Base-by-base conservation (phyloP, 257 asterid species). In the Nemophila menziesii region DNA sequence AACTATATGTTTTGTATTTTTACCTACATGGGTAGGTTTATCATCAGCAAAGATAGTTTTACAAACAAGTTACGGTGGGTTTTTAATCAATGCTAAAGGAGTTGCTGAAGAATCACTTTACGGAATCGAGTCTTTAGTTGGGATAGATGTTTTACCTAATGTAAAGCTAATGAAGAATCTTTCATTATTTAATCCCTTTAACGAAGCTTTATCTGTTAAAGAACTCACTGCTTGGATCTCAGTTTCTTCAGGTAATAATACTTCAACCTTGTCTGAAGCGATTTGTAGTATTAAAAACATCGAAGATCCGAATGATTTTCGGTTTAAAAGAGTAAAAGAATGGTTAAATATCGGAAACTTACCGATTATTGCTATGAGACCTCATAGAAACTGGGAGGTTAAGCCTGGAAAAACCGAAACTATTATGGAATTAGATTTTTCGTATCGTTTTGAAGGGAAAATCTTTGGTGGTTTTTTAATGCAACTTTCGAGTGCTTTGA, bases 61-160 rank as follows among this genome's bases (percentile, higher is more conserved):
- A 64, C 97, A 87, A 72, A 83, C 97, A 48, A 87, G 72, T 64
- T 65, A 54, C 3, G 97, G 93, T 19, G 97, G 93, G 44, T 83
- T 87, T 75, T 43, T 87, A 62, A 64, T 87, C 64, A 72, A 57
- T 55, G 89, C 82, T 47, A 75, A 73, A 54, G 97, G 95, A 24
- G 62, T 67, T 62, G 81, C 77, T 29, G 55, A 73, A 42, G 80
- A 80, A 55, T 82, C 97, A 3, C 95, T 92, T 29, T 87, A 77
- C 60, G 50, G 60, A 33, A 43, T 80, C 38, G 61, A 62, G 38
- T 74, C 90, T 42, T 55, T 79, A 18, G 36, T 62, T 57, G 68
- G 68, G 22, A 63, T 58, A 42, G 82, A 63, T 58, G 47, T 68
- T 57, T 71, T 80, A 52, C 70, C 92, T 8, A 55, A 47, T 53